phyloP scores from a whole-genome alignment of 2,329 filamentous ascomycete genomes.

The Aspergillus transmontanensis region DNA sequence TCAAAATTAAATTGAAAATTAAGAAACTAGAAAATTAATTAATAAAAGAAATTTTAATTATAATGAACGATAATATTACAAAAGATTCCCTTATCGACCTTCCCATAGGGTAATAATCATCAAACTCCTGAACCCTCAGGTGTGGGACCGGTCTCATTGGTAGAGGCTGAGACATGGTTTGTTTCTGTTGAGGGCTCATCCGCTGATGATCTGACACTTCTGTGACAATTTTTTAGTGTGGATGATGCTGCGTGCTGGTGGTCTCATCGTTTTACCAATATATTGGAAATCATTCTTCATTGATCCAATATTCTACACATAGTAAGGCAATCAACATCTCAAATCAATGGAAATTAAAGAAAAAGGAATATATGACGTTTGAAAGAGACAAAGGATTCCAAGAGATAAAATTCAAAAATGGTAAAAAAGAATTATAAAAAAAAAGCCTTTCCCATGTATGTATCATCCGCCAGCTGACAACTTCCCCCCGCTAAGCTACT shows the following conservation, averaged over 20 bases:
- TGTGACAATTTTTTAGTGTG: slow-evolving; percentile 18
- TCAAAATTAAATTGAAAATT: not conserved
- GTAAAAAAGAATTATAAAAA: not conserved
- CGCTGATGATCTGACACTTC: slow-evolving; percentile 25
- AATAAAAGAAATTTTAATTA: slow-evolving; percentile 5
- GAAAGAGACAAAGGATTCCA: not conserved
- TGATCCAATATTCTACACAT: not conserved
- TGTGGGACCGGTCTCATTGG: slow-evolving; percentile 20
- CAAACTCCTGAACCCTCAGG: slow-evolving; percentile 21
- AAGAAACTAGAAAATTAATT: not conserved
- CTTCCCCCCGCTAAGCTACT: not conserved
- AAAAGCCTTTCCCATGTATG: not conserved
- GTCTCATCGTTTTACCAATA: not conserved
- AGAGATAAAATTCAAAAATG: too few relatives aligned
- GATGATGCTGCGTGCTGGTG: slow-evolving; percentile 1
- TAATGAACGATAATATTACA: not conserved
- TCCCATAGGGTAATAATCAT: slow-evolving; percentile 7
- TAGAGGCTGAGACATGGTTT: slow-evolving; percentile 36
- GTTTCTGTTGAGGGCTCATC: slow-evolving; percentile 30
- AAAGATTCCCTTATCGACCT: not conserved
- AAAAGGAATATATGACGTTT: not conserved
- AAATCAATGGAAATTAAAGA: not conserved
- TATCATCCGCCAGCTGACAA: not conserved
- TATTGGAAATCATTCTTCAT: not conserved
- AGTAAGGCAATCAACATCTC: not conserved